A percentile compares a stretch with the other conserved stretches of the same genome.
These are phyloP conservation scores for Calycina herbarum DNA, from an alignment of 2,329 filamentous ascomycete species.

Conservation along the genomic window DNA sequence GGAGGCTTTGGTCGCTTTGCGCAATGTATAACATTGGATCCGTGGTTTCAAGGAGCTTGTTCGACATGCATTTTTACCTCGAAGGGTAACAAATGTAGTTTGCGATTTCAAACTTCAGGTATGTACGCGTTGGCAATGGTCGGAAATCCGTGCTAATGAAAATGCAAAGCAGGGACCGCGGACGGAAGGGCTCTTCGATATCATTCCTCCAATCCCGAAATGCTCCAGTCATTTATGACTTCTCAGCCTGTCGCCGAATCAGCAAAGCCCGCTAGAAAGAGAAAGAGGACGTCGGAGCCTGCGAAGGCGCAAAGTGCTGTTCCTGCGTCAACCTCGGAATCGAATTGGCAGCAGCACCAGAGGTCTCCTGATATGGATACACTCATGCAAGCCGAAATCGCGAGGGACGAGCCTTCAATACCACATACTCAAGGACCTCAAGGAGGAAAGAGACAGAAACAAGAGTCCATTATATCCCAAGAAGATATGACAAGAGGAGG, in stretches of 20 bases:
- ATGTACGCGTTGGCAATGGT: constrained; percentile 1
- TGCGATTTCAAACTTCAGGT: constrained; percentile 28
- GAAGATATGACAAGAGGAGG: not conserved
- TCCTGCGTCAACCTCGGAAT: constrained; percentile 14
- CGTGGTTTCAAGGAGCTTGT: constrained; percentile 34
- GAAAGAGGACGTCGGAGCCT: constrained; percentile 22
- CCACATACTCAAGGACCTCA: not conserved
- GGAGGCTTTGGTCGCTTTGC: constrained; percentile 30
- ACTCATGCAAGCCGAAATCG: constrained; percentile 10
- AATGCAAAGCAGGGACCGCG: constrained; percentile 20
- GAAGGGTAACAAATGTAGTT: constrained; percentile 32
- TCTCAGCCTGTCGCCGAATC: constrained; percentile 12
- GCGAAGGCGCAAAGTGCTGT: constrained; percentile 6
- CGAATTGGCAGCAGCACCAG: not conserved
- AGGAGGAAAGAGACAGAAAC: constrained; percentile 1
- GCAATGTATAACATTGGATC: constrained; percentile 28
- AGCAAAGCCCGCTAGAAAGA: constrained; percentile 22
- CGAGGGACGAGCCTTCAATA: not conserved
- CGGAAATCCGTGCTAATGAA: not conserved
- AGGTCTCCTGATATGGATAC: constrained; percentile 8
- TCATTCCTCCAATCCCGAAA: constrained; percentile 25
- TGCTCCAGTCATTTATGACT: constrained; percentile 19
- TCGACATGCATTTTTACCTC: constrained; percentile 31
- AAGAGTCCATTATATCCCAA: not conserved
- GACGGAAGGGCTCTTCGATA: constrained; percentile 31